phyloP scores from a whole-genome alignment of 208 protist species.

The Wallacemonas collosoma region DNA sequence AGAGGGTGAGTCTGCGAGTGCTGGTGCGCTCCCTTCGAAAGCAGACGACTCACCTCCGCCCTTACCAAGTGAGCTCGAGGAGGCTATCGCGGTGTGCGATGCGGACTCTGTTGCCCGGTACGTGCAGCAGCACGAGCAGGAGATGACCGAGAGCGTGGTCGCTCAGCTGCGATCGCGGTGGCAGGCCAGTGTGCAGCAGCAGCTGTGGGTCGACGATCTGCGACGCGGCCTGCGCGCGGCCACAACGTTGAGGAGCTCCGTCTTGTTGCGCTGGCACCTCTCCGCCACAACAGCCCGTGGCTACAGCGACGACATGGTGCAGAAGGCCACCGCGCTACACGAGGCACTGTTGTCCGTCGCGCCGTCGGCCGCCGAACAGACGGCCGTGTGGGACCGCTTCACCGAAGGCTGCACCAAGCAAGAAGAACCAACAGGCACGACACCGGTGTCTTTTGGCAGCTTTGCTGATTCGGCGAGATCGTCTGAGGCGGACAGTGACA shows the following conservation, averaged over 20 bases:
- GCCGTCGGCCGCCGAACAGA: neutral
- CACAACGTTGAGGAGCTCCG: constrained; percentile 35
- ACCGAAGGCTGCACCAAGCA: too few species aligned
- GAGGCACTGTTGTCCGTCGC: constrained; percentile 1
- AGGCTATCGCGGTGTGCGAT: constrained; percentile 22
- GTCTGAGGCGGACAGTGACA: constrained; percentile 8
- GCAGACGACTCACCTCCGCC: neutral
- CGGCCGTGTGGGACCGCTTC: neutral
- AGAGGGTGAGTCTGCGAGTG: neutral
- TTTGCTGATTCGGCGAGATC: neutral
- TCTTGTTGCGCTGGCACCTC: constrained; percentile 38
- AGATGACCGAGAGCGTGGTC: constrained; percentile 20
- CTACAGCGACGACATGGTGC: constrained; percentile 38
- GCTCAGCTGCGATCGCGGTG: constrained; percentile 28
- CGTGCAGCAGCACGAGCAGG: constrained; percentile 29
- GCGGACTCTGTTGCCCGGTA: constrained; percentile 28
- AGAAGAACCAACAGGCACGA: too few species aligned
- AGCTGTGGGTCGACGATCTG: constrained; percentile 33
- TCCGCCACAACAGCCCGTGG: constrained; percentile 18
- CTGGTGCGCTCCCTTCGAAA: neutral
- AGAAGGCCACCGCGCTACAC: neutral
- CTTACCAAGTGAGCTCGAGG: constrained; percentile 32
- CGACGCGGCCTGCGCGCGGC: constrained; percentile 40
- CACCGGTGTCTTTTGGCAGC: too few species aligned
- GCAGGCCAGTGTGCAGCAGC: constrained; percentile 15